phyloP scores from a whole-genome alignment of 1,139 yeast genomes.

The Wickerhamomyces sp. region DNA sequence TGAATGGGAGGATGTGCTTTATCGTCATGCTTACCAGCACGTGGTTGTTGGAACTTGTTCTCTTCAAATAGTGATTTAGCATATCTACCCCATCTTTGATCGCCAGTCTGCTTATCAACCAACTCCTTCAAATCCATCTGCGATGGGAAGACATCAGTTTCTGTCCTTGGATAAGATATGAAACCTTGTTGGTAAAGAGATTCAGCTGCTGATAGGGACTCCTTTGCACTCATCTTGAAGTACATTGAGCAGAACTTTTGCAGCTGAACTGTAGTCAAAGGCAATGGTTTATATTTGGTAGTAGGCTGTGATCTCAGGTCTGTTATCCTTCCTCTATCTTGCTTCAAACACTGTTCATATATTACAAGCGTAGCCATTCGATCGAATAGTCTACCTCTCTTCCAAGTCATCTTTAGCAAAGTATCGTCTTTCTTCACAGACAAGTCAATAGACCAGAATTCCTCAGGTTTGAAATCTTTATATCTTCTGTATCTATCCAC shows the following conservation, averaged over 20 bases:
- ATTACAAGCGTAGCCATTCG: conserved; percentile 55
- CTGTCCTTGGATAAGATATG: conserved; percentile 95
- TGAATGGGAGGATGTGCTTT: conserved; percentile 99
- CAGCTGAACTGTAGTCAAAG: conserved; percentile 91
- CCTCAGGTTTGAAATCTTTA: conserved; percentile 65
- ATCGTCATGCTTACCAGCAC: conserved; percentile 82
- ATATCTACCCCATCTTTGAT: conserved; percentile 44
- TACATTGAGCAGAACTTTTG: conserved; percentile 80
- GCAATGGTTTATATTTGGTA: conserved; percentile 75
- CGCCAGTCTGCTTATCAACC: conserved; percentile 54
- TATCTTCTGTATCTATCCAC: conserved; percentile 89
- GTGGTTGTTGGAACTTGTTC: conserved; percentile 50
- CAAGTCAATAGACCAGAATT: conserved; percentile 70
- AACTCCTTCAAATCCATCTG: conserved; percentile 64
- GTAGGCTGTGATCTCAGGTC: conserved; percentile 59
- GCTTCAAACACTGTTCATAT: conserved; percentile 60
- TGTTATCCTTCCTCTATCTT: conserved; percentile 45
- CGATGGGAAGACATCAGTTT: conserved; percentile 81
- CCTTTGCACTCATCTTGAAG: conserved; percentile 77
- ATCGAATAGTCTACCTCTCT: conserved; percentile 67
- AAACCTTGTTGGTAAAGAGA: conserved; percentile 79
- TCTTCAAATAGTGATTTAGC: conserved; percentile 32
- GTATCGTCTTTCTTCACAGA: conserved; percentile 40
- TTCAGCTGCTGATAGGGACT: conserved; percentile 81
- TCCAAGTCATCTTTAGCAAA: conserved; percentile 50